These are phyloP conservation scores for Mycogone perniciosa DNA, from an alignment of 2,329 filamentous ascomycete genomes.

Conservation along the genomic window DNA sequence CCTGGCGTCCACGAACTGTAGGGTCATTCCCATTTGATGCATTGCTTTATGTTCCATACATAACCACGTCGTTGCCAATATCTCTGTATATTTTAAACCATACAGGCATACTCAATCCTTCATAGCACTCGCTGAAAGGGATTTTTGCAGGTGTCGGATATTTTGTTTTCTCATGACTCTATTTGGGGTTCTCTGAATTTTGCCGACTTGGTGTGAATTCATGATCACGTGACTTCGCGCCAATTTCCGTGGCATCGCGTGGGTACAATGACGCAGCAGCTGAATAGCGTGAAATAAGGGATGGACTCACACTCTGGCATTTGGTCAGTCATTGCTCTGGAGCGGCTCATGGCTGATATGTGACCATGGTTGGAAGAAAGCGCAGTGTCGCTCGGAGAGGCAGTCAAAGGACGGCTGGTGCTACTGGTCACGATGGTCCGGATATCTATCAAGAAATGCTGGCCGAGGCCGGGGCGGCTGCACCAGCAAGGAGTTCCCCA, in stretches of 20 bases:
- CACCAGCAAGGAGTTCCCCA: slow-evolving; percentile 19
- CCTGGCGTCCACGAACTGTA: too few species aligned
- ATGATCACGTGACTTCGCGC: slow-evolving; percentile 19
- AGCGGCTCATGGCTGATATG: not conserved
- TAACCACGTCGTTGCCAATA: too few species aligned
- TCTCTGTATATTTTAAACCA: too few species aligned
- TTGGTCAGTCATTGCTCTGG: not conserved
- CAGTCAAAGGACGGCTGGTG: slow-evolving; percentile 14
- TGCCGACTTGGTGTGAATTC: not conserved
- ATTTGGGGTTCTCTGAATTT: too few species aligned
- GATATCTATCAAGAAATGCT: slow-evolving; percentile 46
- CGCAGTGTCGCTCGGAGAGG: slow-evolving; percentile 21
- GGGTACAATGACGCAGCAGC: slow-evolving; percentile 15
- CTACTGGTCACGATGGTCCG: slow-evolving; percentile 21
- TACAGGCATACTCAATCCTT: too few species aligned
- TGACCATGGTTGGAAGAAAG: slow-evolving; percentile 28
- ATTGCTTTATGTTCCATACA: too few species aligned
- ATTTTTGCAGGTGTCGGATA: too few species aligned
- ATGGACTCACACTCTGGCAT: not conserved
- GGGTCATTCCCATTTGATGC: too few species aligned
- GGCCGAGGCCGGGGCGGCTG: slow-evolving; percentile 38
- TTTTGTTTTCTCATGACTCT: not conserved
- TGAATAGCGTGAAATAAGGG: slow-evolving; percentile 6
- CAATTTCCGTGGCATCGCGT: not conserved
- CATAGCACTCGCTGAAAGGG: too few species aligned